Evolutionary conservation across 129 eudicot genomes (phyloP), one percentile per base, ranked within the genome.

Genomic region (Apium graveolens): DNA sequence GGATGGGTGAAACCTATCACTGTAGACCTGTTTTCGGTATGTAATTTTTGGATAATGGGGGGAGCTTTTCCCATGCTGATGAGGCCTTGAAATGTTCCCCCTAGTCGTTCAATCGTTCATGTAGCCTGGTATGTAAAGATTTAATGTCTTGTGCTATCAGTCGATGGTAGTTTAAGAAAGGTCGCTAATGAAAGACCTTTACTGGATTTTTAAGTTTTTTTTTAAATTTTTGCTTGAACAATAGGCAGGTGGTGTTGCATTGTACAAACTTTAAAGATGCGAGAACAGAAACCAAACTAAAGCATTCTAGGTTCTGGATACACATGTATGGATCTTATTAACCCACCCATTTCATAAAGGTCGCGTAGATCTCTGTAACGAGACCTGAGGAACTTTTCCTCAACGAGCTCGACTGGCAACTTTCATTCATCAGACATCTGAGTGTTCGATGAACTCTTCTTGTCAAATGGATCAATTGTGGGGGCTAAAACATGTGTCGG

Each of bases 1-100:
- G 70, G 37, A 65, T 27, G 32, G 70, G 70, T 62, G 70, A 55
- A 63, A 63, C 37, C 70, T 29, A 63, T 63, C 70, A 65, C 39
- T 29, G 72, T 5, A 31, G 24, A 31, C 21, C 72, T n/a, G 39
- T 31, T 66, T 66, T 66, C 1, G 4, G 72, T 5, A n/a, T 66
- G 72, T 66, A 31, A 65, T 29, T 65, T 65, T 27, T 65, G 71
- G 39, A 65, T 3, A 39, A 65, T 7, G 3, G 66, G 14, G 32
- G 68, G 68, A 60, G 68, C 32, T 60, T n/a, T 60, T 29, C 16
- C 32, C 68, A 60, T 60, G 32, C 65, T 24, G 1, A 10, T 9
- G 31, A 10, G 27, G 62, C 26, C 65, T n/a, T 57, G 12, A 8
- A 60, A n/a, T n/a, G 68, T 60, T n/a, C 68, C 32, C 68, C 11